phyloP scores from a whole-genome alignment of 306 rosid species.

The Psophocarpus tetragonolobus region DNA sequence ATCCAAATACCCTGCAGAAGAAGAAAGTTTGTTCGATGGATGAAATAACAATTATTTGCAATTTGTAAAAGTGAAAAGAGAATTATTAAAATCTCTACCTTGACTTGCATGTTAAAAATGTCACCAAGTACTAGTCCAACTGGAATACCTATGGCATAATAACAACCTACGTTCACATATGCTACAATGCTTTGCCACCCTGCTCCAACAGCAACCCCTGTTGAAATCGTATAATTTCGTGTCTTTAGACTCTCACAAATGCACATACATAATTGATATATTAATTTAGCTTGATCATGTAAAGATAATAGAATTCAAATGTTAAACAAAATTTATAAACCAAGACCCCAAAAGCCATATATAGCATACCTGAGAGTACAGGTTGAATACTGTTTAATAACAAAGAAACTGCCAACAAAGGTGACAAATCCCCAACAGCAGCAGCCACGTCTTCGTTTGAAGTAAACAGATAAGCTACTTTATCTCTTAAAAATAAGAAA shows the following conservation, averaged over 20 bases:
- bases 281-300: neutral
- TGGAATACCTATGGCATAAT: conserved; percentile 51
- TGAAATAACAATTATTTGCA: neutral
- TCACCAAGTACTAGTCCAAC: conserved; percentile 42
- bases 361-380: conserved; percentile 47
- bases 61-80: neutral
- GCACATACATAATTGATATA: no score
- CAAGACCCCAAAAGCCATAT: neutral
- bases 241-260: neutral
- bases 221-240: neutral
- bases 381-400: conserved; percentile 58
- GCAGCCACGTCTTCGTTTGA: conserved; percentile 35
- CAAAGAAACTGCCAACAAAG: conserved; percentile 48
- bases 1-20: conserved; percentile 58
- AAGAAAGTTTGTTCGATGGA: neutral
- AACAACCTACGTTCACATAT: conserved; percentile 49
- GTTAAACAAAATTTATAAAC: neutral
- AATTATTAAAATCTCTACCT: conserved; percentile 20
- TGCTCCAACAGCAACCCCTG: conserved; percentile 59
- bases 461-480: conserved; percentile 50
- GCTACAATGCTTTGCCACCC: conserved; percentile 53
- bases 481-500: conserved; percentile 46
- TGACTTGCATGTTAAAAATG: conserved; percentile 34
- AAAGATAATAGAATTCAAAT: neutral
- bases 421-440: conserved; percentile 50